phyloP scores from a whole-genome alignment of 495 filamentous ascomycete species.

The Trichocladium antarcticum region DNA sequence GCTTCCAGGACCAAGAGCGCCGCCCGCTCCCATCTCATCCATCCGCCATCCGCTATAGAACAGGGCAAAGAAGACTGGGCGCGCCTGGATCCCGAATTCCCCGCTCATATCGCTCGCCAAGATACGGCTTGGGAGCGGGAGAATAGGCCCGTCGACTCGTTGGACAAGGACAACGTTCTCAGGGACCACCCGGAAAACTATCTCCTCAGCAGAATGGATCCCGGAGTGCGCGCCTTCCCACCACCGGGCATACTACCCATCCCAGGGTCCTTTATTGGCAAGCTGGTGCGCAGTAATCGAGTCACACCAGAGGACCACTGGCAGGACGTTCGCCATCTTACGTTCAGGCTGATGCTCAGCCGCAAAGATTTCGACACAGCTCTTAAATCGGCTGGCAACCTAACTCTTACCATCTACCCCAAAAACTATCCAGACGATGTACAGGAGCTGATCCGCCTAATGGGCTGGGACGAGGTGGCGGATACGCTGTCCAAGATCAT shows the following conservation, averaged over 20 bases:
- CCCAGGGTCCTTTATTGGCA: conserved; percentile 35
- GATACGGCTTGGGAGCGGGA: conserved; percentile 6
- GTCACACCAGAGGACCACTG: conserved; percentile 69
- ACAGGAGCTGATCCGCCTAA: conserved; percentile 56
- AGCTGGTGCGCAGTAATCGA: conserved; percentile 49
- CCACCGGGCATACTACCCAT: conserved; percentile 44
- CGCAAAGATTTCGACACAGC: background rate
- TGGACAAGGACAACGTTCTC: conserved; percentile 28
- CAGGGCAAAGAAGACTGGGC: conserved; percentile 1
- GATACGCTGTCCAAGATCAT: conserved; percentile 35
- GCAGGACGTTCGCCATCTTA: conserved; percentile 85
- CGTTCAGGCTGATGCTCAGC: conserved; percentile 35
- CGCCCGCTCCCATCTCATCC: conserved; percentile 13
- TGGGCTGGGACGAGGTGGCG: conserved; percentile 63
- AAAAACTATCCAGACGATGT: conserved; percentile 80
- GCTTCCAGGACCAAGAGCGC: conserved; percentile 13
- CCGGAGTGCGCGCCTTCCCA: conserved; percentile 13
- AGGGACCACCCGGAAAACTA: conserved; percentile 29
- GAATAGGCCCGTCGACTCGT: conserved; percentile 14
- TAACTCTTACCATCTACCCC: conserved; percentile 67
- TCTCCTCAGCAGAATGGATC: conserved; percentile 10
- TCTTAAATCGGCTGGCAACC: conserved; percentile 50
- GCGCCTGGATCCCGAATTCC: conserved; percentile 3
- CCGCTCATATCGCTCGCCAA: conserved; percentile 1
- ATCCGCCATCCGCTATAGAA: conserved; percentile 3